Evolutionary conservation across 2,329 filamentous ascomycete genomes (phyloP), one percentile per base, ranked within the genome.

Genomic region (Alternaria sp.): DNA sequence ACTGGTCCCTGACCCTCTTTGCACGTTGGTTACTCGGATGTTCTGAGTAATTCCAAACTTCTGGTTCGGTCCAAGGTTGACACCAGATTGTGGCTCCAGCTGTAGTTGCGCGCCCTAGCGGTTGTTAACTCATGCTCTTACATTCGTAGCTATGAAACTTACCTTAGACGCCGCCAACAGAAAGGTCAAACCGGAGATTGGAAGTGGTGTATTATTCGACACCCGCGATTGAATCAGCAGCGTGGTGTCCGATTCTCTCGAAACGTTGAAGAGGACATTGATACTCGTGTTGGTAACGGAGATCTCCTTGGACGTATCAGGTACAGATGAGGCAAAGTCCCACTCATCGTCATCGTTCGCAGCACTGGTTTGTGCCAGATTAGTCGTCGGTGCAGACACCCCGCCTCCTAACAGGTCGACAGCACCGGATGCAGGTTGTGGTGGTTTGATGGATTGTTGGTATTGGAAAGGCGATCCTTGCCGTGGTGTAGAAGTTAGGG

Each of bases 271-370:
- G 43, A 92, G 87, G 63, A 97, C 90, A 63, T 88, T 88, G 50
- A 98, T 82, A 46, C 83, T 85, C 2, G 89, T 90, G 73, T 92
- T 89, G 74, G 88, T 89, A 46, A 97, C 88, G 4, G 85, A 86
- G 19, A 91, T 83, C 51, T 88, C 87, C 68, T 92, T 88, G 54
- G 90, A 88, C 32, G 88, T 85, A 64, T 88, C 85, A 4, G 95
- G 95, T 13, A 97, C 85, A 0, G 95, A 90, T 0, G 95, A 98
- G 4, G 92, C 89, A 78, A 98, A 98, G 23, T 89, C 91, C 94
- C 95, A 98, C 75, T 98, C 95, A 68, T 98, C 95, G 54, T 97
- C 95, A 69, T 97, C 95, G 57, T 97, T 93, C 49, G 92, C 88
- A 54, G 77, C 68, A 45, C 61, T 76, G 46, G 66, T 74, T 55